Evolutionary conservation across 2,329 filamentous ascomycete species (phyloP), one percentile per base, ranked within the genome.

Genomic region (Fusarium circinatum): DNA sequence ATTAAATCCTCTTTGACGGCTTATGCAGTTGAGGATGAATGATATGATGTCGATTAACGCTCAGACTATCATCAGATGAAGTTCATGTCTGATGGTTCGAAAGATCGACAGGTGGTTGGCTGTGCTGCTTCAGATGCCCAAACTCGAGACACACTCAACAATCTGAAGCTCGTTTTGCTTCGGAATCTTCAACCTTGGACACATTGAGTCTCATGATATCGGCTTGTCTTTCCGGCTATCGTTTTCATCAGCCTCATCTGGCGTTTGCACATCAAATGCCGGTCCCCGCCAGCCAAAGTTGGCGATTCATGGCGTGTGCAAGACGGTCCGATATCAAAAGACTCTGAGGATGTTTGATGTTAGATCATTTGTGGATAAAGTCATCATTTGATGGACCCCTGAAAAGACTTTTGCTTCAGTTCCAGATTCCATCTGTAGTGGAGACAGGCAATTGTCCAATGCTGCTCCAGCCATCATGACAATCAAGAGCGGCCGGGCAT

Each of bases 321-420:
- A 74, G 69, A 75, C 71, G 71, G 71, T 65, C 71, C 71, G 71
- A 74, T 75, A 71, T 68, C 42, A 26, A 65, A 65, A 55, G 44
- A 64, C 26, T 28, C 30, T 20, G 18, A 44, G 71, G 62, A 55
- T 68, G 60, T 68, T 66, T 71, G 49, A 70, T 56, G 45, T 65
- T 68, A 49, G 55, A 61, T 68, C 63, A 48, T 45, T 45, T 45
- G 71, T 73, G 71, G 68, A 55, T 68, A 62, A 42, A 36, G 44
- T 36, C 34, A 28, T 39, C 38, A 54, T 65, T 54, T 59, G 26
- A 70, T 59, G 59, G 65, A 59, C 36, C 67, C 67, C 60, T 24
- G n/a, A 38, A 71, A 71, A 38, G 12, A 39, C 39, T 49, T 69
- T 62, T 57, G 66, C 47, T 47, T 64, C 38, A 30, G 57, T 57